Conservation (phyloP, 768 basidiomycete genomes). For the Pilatotrama ljubarskyi region DNA sequence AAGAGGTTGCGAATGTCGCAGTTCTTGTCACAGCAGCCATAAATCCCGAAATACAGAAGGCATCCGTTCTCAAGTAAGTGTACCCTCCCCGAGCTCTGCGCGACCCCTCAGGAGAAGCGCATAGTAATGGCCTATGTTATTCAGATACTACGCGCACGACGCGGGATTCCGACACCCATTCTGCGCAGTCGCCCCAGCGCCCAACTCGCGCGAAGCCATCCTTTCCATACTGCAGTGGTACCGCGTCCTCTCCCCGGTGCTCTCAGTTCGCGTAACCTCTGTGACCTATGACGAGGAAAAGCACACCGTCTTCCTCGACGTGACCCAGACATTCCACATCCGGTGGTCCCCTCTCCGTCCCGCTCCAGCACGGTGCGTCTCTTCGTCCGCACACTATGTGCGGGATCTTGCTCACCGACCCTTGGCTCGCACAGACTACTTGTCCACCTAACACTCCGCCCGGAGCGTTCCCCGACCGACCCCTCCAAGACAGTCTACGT, state of each 20-base stretch:
- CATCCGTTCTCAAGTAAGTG: constrained; percentile 36
- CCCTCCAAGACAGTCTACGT: constrained; percentile 42
- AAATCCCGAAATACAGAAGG: constrained; percentile 51
- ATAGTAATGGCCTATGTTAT: neutral
- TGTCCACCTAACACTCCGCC: constrained; percentile 50
- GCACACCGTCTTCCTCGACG: constrained; percentile 49
- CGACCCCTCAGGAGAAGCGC: neutral
- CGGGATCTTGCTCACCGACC: too few species aligned
- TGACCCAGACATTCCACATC: constrained; percentile 54
- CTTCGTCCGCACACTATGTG: neutral
- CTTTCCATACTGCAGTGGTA: constrained; percentile 68
- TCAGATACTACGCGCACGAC: constrained; percentile 52
- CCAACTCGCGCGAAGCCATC: constrained; percentile 55
- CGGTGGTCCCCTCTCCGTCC: constrained; percentile 47
- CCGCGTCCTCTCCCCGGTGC: constrained; percentile 57
- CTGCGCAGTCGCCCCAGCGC: constrained; percentile 46
- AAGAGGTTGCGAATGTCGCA: constrained; percentile 50
- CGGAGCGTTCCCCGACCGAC: constrained; percentile 5
- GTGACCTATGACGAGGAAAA: constrained; percentile 49
- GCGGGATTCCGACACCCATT: constrained; percentile 62
- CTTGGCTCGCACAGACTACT: constrained; percentile 39
- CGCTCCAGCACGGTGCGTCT: constrained; percentile 45
- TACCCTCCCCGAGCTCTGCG: neutral
- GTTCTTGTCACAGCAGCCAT: constrained; percentile 46
- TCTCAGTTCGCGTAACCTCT: constrained; percentile 43